Evolutionary conservation across 345 rosid species (phyloP).

Genomic region (Salix brachista): DNA sequence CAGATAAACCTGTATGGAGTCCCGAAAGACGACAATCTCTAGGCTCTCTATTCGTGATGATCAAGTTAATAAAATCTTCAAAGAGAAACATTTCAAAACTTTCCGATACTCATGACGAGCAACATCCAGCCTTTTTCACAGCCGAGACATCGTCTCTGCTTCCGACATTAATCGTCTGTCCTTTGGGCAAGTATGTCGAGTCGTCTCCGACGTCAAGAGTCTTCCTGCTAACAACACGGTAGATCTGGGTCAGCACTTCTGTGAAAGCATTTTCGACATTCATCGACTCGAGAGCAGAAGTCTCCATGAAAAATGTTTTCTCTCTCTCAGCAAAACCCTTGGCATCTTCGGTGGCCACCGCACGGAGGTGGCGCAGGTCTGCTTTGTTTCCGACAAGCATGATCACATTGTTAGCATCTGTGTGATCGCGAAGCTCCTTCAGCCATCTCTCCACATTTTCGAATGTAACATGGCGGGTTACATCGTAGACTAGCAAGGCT

Average conservation of each 20-base stretch:
- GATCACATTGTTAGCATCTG: constrained; percentile 33
- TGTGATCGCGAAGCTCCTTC: constrained; percentile 32
- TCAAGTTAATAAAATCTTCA: neutral
- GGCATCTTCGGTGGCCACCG: constrained; percentile 22
- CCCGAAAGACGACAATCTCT: neutral
- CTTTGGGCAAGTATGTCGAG: constrained; percentile 21
- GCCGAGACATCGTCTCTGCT: constrained; percentile 30
- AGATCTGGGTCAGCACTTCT: constrained; percentile 29
- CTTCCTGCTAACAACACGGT: constrained; percentile 31
- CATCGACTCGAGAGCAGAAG: constrained; percentile 33
- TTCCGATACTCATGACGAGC: constrained; percentile 14
- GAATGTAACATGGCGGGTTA: constrained; percentile 31
- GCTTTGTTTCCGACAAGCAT: constrained; percentile 36
- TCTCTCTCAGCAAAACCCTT: constrained; percentile 25
- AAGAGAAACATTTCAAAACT: neutral
- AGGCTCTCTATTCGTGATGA: neutral
- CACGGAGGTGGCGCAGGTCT: constrained; percentile 32
- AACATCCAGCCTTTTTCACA: constrained; percentile 25
- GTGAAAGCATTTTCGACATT: constrained; percentile 34
- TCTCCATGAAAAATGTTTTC: constrained; percentile 31
- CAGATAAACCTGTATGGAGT: constrained; percentile 2
- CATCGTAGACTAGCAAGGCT: constrained; percentile 32
- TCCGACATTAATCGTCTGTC: constrained; percentile 34
- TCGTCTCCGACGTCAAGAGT: constrained; percentile 30
- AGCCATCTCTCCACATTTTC: constrained; percentile 33